Evolutionary conservation across 495 filamentous ascomycete species (phyloP), one percentile per base, ranked within the genome.

Genomic region (Chaetomium tenue): DNA sequence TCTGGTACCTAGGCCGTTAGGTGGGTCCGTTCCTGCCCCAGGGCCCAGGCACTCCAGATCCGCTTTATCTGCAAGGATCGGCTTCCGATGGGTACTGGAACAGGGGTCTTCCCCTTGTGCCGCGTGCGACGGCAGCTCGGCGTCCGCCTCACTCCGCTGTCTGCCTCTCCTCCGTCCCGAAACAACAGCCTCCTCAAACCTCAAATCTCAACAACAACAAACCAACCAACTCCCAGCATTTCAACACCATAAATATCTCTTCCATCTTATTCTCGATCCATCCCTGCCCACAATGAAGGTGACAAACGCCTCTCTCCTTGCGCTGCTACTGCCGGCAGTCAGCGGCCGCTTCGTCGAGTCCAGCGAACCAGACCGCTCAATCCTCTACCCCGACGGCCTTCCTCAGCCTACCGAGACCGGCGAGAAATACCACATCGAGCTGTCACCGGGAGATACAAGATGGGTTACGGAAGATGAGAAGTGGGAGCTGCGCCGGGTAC

Each of bases 391-490:
- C 26, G 72, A 77, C 48, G 78, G 73, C 60, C 28, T 61, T 33
- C 67, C 71, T 3, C 61, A 66, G 23, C 65, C 70, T 4, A 50
- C 74, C n/a, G 68, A 76, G 5, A 70, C 77, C 37, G 70, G 69
- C 37, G 83, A 89, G 58, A 81, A 82, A 68, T 96, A 83, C 70
- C 82, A 94, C 40, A 89, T 98, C 64, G 93, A 98, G 80, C 77
- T 96, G n/a, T 80, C 84, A 18, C 93, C 92, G n/a, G 91, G 90
- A 63, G 83, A 91, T 67, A 92, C 86, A 25, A 76, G 80, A 77
- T 95, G 90, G 89, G 87, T 97, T 26, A 93, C 90, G 0, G 93
- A 98, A 69, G 91, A 96, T 33, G 87, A 96, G 78, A 98, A 98
- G 78, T 97, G 95, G 90, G 86, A 84, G 67, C 79, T 98, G 64